A percentile compares a stretch with the other conserved stretches of the same genome.
Conservation (phyloP, 495 filamentous ascomycete species). For the Penicillium desertorum region DNA sequence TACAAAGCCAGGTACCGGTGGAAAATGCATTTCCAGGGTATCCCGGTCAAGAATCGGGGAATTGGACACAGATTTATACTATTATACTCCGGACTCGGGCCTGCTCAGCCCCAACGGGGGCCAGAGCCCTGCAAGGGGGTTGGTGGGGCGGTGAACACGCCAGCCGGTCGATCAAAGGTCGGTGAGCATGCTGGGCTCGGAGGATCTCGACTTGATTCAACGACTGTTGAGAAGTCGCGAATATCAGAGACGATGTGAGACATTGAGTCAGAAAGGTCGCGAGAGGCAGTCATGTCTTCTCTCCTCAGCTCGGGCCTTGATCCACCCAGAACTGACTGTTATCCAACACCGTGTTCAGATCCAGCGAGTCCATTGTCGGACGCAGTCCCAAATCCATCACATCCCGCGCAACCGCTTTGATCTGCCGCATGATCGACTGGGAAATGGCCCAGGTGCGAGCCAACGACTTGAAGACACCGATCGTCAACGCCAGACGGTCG, state of each 20-base stretch:
- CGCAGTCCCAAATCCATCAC: slow-evolving; percentile 48
- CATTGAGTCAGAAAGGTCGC: neutral
- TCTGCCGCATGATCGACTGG: slow-evolving; percentile 67
- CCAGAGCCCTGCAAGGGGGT: neutral
- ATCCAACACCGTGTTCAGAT: slow-evolving; percentile 41
- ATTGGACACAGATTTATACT: neutral
- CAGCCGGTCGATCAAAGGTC: neutral
- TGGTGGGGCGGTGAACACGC: neutral
- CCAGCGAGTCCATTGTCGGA: slow-evolving; percentile 43
- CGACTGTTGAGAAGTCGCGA: neutral
- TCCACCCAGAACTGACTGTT: slow-evolving; percentile 42
- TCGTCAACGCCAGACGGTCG: slow-evolving; percentile 75
- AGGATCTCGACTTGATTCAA: neutral
- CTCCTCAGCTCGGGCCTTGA: slow-evolving; percentile 25
- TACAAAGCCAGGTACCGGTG: neutral
- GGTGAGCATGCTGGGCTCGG: neutral
- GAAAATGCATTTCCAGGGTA: neutral
- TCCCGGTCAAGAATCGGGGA: neutral
- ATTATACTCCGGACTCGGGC: neutral
- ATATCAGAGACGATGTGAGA: neutral
- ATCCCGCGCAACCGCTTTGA: slow-evolving; percentile 54
- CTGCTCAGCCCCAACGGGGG: neutral
- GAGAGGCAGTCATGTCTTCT: neutral
- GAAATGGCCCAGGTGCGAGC: slow-evolving; percentile 78
- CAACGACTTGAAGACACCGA: slow-evolving; percentile 75